Evolutionary conservation across 73 alveolate species (phyloP), one percentile per base, ranked within the genome.

Genomic region (Stentor coeruleus): DNA sequence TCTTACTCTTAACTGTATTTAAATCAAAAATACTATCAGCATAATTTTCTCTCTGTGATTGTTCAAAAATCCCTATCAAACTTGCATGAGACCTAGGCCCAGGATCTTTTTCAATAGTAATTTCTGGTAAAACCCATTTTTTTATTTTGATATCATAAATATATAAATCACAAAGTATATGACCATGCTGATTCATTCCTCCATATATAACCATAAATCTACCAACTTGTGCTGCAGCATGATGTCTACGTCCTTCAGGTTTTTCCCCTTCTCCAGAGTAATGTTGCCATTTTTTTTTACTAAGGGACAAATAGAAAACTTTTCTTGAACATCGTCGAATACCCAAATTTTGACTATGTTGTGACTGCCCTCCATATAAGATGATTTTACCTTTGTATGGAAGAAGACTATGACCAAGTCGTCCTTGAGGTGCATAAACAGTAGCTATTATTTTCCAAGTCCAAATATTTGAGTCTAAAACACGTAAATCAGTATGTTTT

Each of bases 291-390:
- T 31, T 39, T 6, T 75, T 75, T 1, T 75, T 28, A 6, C 15
- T 33, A 1, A 38, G 6, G 6, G 59, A 75, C 38, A 75, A 75
- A 75, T 14, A 26, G 0, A 20, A 15, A 75, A 37, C 39, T 75
- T 37, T 75, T 14, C 38, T 75, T 39, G 72, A 75, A 39, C 79
- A 66, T 66, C 79, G 41, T 31, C 59, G 59, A 3, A 75, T 39
- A 6, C 83, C 72, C n/a, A 75, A 33, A 38, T 39, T 39, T 2
- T 37, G n/a, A 75, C 72, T 75, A 2, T 75, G 74, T 1, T 39
- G n/a, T 20, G 72, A 75, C 77, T 31, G n/a, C 84, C 83, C 83
- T 0, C 83, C 83, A 75, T 26, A 75, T 14, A 75, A 14, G 28
- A 75, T 0, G 30, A 75, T 31, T 26, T 75, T 75, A 37, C 72